These are phyloP conservation scores for Leccinum barrowsii DNA, from an alignment of 768 basidiomycete genomes.

Conservation along the genomic window DNA sequence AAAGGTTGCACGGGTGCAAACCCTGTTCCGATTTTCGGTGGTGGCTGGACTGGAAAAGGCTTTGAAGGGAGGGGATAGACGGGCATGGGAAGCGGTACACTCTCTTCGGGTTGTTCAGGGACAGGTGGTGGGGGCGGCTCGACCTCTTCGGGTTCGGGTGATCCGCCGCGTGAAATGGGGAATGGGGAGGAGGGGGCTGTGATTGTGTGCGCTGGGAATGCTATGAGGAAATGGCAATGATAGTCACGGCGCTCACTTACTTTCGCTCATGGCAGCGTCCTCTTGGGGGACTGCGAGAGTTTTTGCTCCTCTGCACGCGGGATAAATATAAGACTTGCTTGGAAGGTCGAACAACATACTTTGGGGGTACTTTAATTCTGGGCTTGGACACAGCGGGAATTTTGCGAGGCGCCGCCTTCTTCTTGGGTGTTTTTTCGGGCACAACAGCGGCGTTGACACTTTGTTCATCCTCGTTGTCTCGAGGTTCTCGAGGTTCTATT, in stretches of 20 bases:
- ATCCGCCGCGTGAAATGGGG: conserved; percentile 33
- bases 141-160: conserved; percentile 49
- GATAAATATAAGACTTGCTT: conserved; percentile 3
- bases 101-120: conserved; percentile 39
- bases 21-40: conserved; percentile 71
- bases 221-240: conserved; percentile 2
- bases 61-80: conserved; percentile 78
- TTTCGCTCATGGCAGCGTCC: conserved; percentile 59
- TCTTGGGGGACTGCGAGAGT: conserved; percentile 37
- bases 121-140: conserved; percentile 29
- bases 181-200: conserved; percentile 74
- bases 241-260: conserved; percentile 33
- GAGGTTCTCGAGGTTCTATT: conserved; percentile 30
- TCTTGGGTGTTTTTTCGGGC: conserved; percentile 43
- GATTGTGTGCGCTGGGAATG: conserved; percentile 50
- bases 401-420: conserved; percentile 46
- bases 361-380: conserved; percentile 29
- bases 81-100: conserved; percentile 51
- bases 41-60: conserved; percentile 78
- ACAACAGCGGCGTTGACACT: conserved; percentile 10
- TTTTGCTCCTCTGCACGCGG: conserved; percentile 28
- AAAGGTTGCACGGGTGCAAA: conserved; percentile 65
- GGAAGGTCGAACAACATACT: conserved; percentile 19
- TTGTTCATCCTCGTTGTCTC: conserved; percentile 22
- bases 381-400: conserved; percentile 36